phyloP scores from a whole-genome alignment of 306 rosid genomes.

The Lupinus albus region DNA sequence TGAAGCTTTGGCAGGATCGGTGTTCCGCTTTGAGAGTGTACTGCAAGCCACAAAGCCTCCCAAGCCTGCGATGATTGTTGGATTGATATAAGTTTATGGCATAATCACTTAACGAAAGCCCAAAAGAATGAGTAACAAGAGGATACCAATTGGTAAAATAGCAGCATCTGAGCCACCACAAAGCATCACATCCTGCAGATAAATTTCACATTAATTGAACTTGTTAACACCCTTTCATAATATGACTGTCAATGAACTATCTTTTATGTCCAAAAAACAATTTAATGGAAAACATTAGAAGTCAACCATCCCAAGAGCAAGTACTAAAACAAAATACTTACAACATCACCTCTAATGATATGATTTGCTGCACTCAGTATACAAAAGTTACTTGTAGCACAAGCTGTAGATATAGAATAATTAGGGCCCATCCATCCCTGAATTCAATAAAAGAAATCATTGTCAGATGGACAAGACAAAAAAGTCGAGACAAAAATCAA shows the following conservation, averaged over 20 bases:
- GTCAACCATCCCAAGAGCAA: slow-evolving; percentile 25
- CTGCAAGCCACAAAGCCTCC: slow-evolving; percentile 96
- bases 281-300: neutral
- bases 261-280: slow-evolving; percentile 7
- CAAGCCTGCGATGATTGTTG: slow-evolving; percentile 63
- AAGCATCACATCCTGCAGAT: slow-evolving; percentile 84
- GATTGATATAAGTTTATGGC: slow-evolving; percentile 32
- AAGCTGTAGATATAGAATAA: slow-evolving; percentile 95
- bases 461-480: neutral
- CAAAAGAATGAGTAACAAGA: slow-evolving; percentile 13
- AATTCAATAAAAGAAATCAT: slow-evolving; percentile 35
- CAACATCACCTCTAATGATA: slow-evolving; percentile 95
- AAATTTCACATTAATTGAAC: slow-evolving; percentile 27
- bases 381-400: slow-evolving; percentile 96
- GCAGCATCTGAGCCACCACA: slow-evolving; percentile 92
- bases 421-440: slow-evolving; percentile 99
- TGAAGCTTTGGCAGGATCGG: slow-evolving; percentile 88
- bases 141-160: slow-evolving; percentile 82
- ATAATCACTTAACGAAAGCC: slow-evolving; percentile 18
- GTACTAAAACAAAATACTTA: slow-evolving; percentile 53
- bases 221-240: neutral
- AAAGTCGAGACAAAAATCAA: slow-evolving; percentile 21
- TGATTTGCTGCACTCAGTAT: slow-evolving; percentile 89
- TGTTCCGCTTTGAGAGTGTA: slow-evolving; percentile 84
- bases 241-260: slow-evolving; percentile 15